phyloP scores from a whole-genome alignment of 2,329 filamentous ascomycete genomes.

The Tolypocladium sp. region DNA sequence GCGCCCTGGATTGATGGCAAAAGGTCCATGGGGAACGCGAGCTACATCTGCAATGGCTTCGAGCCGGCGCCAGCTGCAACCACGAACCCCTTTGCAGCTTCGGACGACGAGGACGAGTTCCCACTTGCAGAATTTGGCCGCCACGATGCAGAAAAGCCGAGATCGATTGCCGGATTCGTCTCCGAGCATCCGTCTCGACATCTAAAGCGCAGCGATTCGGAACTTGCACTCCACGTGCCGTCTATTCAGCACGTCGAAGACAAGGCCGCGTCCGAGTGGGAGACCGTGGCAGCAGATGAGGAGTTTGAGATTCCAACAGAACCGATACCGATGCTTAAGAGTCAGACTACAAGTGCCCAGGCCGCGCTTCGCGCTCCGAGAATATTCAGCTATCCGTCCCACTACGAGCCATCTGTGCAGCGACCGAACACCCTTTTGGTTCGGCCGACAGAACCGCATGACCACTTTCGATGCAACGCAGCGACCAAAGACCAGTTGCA shows the following conservation, averaged over 20 bases:
- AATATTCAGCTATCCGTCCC: too few relatives aligned
- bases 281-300: slow-evolving; percentile 18
- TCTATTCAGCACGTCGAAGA: slow-evolving; percentile 7
- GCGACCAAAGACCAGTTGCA: not conserved
- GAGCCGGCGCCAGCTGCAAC: not conserved
- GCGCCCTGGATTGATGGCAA: not conserved
- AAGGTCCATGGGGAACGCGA: not conserved
- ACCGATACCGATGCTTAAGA: not conserved
- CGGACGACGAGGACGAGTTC: not conserved
- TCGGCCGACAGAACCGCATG: not conserved
- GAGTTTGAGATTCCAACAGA: slow-evolving; percentile 6
- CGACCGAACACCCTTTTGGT: not conserved
- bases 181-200: not conserved
- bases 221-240: not conserved
- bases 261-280: slow-evolving; percentile 18
- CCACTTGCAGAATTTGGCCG: not conserved
- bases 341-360: not conserved
- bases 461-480: not conserved
- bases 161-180: not conserved
- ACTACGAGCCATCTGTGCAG: not conserved
- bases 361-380: not conserved
- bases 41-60: not conserved
- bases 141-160: not conserved
- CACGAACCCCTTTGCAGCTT: not conserved
- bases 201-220: not conserved